phyloP scores from a whole-genome alignment of 129 eudicot species.

The Oenanthe sinensis region DNA sequence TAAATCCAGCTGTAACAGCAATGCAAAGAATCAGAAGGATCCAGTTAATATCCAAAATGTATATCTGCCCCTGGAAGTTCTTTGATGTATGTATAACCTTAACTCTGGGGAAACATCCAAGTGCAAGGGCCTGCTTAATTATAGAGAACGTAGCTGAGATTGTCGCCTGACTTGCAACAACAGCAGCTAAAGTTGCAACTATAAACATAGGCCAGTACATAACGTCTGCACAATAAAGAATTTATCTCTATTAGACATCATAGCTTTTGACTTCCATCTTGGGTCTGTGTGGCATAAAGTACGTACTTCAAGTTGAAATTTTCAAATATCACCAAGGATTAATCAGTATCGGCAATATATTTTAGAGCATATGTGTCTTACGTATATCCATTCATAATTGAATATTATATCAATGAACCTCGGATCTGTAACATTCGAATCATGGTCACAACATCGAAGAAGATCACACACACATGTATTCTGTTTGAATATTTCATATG shows the following conservation, averaged over 20 bases:
- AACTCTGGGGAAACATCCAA: constrained; percentile 94
- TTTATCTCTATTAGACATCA: constrained; percentile 2
- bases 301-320: not conserved
- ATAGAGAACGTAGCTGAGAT: constrained; percentile 90
- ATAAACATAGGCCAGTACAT: constrained; percentile 86
- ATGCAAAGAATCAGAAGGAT: constrained; percentile 91
- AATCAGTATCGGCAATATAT: not conserved
- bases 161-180: constrained; percentile 93
- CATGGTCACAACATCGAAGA: not conserved
- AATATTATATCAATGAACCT: not conserved
- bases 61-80: constrained; percentile 79
- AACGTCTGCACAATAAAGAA: constrained; percentile 42
- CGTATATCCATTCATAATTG: not conserved
- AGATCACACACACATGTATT: not conserved
- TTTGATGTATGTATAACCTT: constrained; percentile 84
- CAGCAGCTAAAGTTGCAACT: constrained; percentile 79
- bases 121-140: constrained; percentile 79
- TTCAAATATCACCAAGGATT: not conserved
- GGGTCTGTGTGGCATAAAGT: not conserved
- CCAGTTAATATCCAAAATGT: constrained; percentile 94
- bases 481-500: not conserved
- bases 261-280: not conserved
- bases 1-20: constrained; percentile 79
- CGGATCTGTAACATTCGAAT: not conserved
- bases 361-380: not conserved